These are phyloP conservation scores for Kodamaea suecica DNA, from an alignment of 1,139 yeast species.

Conservation along the genomic window DNA sequence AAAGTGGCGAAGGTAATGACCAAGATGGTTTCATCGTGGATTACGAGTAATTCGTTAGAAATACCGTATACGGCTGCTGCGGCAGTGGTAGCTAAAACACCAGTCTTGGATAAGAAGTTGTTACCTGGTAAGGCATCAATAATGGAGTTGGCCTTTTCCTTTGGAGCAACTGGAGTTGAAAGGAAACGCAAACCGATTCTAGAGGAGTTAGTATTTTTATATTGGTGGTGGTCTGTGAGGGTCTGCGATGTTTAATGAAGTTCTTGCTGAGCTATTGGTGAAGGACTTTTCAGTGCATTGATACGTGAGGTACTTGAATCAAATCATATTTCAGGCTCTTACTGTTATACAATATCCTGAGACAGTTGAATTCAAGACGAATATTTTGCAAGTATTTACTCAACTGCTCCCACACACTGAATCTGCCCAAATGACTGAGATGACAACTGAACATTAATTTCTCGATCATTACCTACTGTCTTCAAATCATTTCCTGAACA, in stretches of 20 bases:
- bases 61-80: constrained; percentile 94
- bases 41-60: constrained; percentile 86
- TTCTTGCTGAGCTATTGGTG: neutral
- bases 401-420: too few relatives aligned
- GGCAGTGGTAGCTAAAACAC: constrained; percentile 89
- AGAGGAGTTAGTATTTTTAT: constrained; percentile 22
- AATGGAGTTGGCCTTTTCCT: constrained; percentile 85
- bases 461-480: too few relatives aligned
- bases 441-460: too few relatives aligned
- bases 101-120: constrained; percentile 85
- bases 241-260: neutral
- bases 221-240: neutral
- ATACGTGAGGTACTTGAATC: too few relatives aligned
- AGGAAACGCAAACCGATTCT: constrained; percentile 63
- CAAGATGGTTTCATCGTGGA: constrained; percentile 91
- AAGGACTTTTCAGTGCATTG: too few relatives aligned
- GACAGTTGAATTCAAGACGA: too few relatives aligned
- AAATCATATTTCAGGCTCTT: too few relatives aligned
- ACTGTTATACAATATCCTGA: too few relatives aligned
- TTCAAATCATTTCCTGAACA: too few relatives aligned
- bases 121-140: constrained; percentile 93
- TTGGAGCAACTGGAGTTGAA: constrained; percentile 76
- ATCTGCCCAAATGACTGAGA: too few relatives aligned
- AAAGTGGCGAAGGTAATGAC: constrained; percentile 78
- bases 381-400: too few relatives aligned